phyloP scores from a whole-genome alignment of 2,329 filamentous ascomycete species.

The Eutypa lata region DNA sequence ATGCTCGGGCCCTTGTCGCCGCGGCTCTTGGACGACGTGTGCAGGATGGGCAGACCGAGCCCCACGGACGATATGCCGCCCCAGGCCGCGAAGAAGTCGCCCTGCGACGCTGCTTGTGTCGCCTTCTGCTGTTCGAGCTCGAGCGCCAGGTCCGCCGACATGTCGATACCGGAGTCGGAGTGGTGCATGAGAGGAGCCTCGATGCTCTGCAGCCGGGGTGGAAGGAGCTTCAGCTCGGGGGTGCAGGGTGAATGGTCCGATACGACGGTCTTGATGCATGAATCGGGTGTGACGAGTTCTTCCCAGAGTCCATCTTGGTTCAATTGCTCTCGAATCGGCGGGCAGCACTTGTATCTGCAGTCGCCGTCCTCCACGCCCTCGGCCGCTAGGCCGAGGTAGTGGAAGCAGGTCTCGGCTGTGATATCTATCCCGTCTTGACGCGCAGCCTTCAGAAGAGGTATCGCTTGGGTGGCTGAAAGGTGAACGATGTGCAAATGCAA shows the following conservation, averaged over 20 bases:
- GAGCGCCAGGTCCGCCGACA: constrained; percentile 34
- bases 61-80: constrained; percentile 94
- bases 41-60: constrained; percentile 84
- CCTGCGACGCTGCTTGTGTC: constrained; percentile 43
- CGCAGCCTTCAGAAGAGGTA: constrained; percentile 74
- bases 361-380: constrained; percentile 82
- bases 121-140: constrained; percentile 32
- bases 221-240: constrained; percentile 86
- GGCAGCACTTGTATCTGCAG: constrained; percentile 92
- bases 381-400: constrained; percentile 82
- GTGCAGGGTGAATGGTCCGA: constrained; percentile 97
- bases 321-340: constrained; percentile 75
- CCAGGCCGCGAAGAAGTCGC: constrained; percentile 96
- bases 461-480: constrained; percentile 82
- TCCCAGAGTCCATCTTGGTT: constrained; percentile 88
- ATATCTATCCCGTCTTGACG: constrained; percentile 74
- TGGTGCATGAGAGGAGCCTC: constrained; percentile 39
- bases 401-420: constrained; percentile 93
- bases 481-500: constrained; percentile 93
- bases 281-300: constrained; percentile 68
- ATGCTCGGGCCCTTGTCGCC: constrained; percentile 51
- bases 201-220: constrained; percentile 58
- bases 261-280: constrained; percentile 87
- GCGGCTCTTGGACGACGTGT: constrained; percentile 69
- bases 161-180: constrained; percentile 52